Evolutionary conservation across 1,139 yeast species (phyloP).

Genomic region (Yamadazyma blattariae): DNA sequence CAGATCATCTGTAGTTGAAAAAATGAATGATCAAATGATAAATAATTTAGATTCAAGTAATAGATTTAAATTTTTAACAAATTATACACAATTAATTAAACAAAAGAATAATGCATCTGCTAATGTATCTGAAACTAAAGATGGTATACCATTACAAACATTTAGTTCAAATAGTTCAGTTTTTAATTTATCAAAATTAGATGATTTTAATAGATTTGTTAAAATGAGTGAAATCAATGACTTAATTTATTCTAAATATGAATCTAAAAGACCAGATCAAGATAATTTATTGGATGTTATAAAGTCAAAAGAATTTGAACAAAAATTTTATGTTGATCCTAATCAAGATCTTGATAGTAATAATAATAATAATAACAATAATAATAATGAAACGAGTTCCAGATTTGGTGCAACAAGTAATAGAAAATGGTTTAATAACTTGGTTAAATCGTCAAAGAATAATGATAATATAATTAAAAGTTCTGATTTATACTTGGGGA

Average conservation of each 20-base stretch:
- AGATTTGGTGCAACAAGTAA: constrained; percentile 4
- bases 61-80: constrained; percentile 28
- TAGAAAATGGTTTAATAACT: constrained; percentile 11
- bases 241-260: constrained; percentile 20
- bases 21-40: constrained; percentile 17
- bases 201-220: constrained; percentile 36
- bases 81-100: constrained; percentile 22
- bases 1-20: constrained; percentile 25
- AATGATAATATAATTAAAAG: constrained; percentile 7
- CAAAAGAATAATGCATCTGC: constrained; percentile 7
- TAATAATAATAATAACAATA: constrained; percentile 1
- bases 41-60: constrained; percentile 16
- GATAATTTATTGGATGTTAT: constrained; percentile 29
- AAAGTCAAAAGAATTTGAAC: constrained; percentile 25
- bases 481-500: constrained; percentile 9
- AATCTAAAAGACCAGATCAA: constrained; percentile 10
- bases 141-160: constrained; percentile 27
- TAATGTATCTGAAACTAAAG: constrained; percentile 5
- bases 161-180: constrained; percentile 23
- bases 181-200: constrained; percentile 33
- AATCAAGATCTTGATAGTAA: constrained; percentile 15
- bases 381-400: not conserved
- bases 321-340: constrained; percentile 26
- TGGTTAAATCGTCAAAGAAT: constrained; percentile 9
- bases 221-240: constrained; percentile 38